Evolutionary conservation across 192 early-diverging fungal genomes (phyloP), one percentile per base, ranked within the genome.

Genomic region (Bifiguratus adelaidae): DNA sequence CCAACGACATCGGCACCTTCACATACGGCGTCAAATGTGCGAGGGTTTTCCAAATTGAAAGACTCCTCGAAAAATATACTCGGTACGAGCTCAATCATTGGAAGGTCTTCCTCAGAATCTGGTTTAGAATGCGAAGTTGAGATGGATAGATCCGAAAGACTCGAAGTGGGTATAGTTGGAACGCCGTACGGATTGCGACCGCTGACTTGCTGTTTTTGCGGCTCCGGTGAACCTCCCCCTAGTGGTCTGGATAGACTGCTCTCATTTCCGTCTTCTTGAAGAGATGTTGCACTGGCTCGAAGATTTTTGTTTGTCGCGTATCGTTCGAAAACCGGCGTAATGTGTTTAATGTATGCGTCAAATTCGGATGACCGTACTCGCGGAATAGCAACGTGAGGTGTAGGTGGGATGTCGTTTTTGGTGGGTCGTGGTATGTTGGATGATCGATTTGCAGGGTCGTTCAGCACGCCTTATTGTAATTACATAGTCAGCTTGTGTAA

Each of bases 1-100:
- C 67, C 30, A 26, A 73, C 61, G 47, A 85, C 63, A 58, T 88
- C 70, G 15, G 81, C 68, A 45, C 83, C 55, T 56, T 92, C 74
- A 65, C 81, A 77, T n/a, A 89, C 90, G 16, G 71, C 66, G 36
- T 82, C 79, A 67, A 95, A 96, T 2, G 81, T 89, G 38, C 89
- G 73, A 18, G 95, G 95, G 53, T 93, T 89, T 48, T 85, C 81
- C 19, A 97, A 75, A 43, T 85, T 82, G 53, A 99, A 97, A 23
- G 76, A 60, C 7, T 76, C 68, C 16, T 89, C 73, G 30, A 95
- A 89, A 60, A 92, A 99, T 33, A 97, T 77, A 0, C 78, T 55
- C 8, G 96, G 96, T 2, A 99, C 83, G 7, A 80, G 82, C 37
- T 82, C 81, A 4, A 95, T 74, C 19, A 81, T 65, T 0, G 82